A percentile compares a stretch with the other conserved stretches of the same genome.
Conservation (phyloP, 495 filamentous ascomycete species). For the Hypoxylon fuscum region DNA sequence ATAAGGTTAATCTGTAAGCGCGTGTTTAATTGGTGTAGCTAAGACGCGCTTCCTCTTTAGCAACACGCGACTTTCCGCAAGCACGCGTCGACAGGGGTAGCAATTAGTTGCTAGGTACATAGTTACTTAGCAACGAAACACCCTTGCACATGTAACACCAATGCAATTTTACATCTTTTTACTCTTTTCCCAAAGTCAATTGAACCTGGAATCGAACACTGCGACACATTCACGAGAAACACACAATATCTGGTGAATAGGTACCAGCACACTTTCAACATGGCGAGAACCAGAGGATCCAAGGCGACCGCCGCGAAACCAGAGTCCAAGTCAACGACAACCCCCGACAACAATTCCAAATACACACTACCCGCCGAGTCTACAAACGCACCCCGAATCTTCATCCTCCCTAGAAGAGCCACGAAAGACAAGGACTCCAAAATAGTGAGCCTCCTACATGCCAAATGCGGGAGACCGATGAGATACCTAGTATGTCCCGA, state of each 20-base stretch:
- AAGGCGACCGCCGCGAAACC: conserved; percentile 40
- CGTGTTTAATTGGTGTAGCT: conserved; percentile 28
- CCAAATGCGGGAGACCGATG: conserved; percentile 68
- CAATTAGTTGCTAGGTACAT: not conserved
- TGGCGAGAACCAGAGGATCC: conserved; percentile 49
- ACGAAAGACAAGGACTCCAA: conserved; percentile 68
- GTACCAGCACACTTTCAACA: conserved; percentile 11
- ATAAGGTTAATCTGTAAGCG: conserved; percentile 32
- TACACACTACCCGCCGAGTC: conserved; percentile 50
- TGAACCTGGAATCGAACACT: too few relatives aligned
- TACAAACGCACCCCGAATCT: conserved; percentile 68
- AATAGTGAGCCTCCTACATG: conserved; percentile 82
- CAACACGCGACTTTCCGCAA: conserved; percentile 23
- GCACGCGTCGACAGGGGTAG: conserved; percentile 36
- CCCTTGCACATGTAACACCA: not conserved
- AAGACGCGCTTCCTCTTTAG: conserved; percentile 30
- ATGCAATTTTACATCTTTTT: too few relatives aligned
- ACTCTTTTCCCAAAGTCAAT: too few relatives aligned
- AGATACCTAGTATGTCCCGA: conserved; percentile 84
- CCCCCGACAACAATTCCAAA: conserved; percentile 39
- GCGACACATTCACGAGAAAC: too few relatives aligned
- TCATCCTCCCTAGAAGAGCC: conserved; percentile 78
- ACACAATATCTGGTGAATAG: not conserved
- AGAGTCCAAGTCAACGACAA: conserved; percentile 30
- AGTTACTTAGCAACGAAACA: conserved; percentile 4